phyloP scores from a whole-genome alignment of 2,329 filamentous ascomycete genomes.

The Alternaria infectoria region DNA sequence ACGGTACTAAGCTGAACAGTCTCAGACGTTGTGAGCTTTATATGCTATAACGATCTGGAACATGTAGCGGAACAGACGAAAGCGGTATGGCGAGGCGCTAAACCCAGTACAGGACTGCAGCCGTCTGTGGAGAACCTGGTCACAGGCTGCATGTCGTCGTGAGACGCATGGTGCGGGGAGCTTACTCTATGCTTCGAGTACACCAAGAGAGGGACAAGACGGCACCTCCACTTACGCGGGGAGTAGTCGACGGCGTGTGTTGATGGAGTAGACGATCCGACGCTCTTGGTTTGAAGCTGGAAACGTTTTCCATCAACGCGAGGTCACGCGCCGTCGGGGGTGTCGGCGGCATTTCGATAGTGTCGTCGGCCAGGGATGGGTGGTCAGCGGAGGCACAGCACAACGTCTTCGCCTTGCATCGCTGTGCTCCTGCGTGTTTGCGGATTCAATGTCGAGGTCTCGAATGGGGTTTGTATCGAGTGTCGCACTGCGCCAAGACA shows the following conservation, averaged over 20 bases:
- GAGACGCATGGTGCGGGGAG: slow-evolving; percentile 1
- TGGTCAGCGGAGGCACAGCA: neutral
- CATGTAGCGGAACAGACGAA: slow-evolving; percentile 8
- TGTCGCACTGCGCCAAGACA: neutral
- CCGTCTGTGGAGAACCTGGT: slow-evolving; percentile 9
- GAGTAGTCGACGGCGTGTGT: neutral
- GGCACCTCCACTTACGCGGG: neutral
- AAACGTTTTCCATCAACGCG: neutral
- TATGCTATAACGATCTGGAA: slow-evolving; percentile 2
- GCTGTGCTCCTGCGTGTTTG: neutral
- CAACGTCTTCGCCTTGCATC: neutral
- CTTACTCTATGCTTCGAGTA: slow-evolving; percentile 1
- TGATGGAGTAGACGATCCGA: slow-evolving; percentile 2
- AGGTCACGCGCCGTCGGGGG: neutral
- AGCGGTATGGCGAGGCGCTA: slow-evolving; percentile 19
- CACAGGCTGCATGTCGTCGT: neutral
- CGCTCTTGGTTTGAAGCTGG: neutral
- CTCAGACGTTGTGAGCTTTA: neutral
- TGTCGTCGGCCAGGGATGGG: neutral
- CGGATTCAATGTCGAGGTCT: neutral
- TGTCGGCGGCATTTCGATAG: neutral
- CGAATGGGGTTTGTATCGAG: neutral
- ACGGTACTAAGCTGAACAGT: neutral
- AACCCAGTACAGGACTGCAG: slow-evolving; percentile 10
- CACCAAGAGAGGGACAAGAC: neutral